Percentiles rank a stretch among this genome's conserved stretches.
Evolutionary conservation across 768 basidiomycete genomes (phyloP).

Genomic region (Naganishia vishniacii): DNA sequence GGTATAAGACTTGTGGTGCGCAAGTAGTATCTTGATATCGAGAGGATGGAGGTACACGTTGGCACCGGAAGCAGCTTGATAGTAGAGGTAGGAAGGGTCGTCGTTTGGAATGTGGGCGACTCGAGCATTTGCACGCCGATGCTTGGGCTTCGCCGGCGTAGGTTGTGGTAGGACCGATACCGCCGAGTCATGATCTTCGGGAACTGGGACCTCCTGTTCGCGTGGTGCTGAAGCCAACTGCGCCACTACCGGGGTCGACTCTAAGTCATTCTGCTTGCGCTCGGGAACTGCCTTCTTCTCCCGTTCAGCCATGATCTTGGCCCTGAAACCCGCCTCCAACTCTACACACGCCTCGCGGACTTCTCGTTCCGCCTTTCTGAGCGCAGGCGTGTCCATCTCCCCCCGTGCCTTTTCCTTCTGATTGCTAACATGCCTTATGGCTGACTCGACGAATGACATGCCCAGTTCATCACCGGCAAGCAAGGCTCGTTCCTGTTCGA

Average conservation of each 20-base stretch:
- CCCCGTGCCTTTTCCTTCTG: slow-evolving; percentile 69
- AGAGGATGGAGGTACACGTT: slow-evolving; percentile 91
- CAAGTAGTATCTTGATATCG: slow-evolving; percentile 84
- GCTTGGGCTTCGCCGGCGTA: slow-evolving; percentile 15
- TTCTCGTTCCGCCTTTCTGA: slow-evolving; percentile 63
- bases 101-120: slow-evolving; percentile 67
- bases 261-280: not conserved
- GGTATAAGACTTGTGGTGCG: slow-evolving; percentile 66
- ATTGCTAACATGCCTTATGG: slow-evolving; percentile 66
- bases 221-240: not conserved
- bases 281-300: not conserved
- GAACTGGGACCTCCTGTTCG: not conserved
- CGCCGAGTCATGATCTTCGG: not conserved
- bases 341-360: slow-evolving; percentile 49
- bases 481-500: slow-evolving; percentile 60
- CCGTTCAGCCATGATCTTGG: slow-evolving; percentile 27
- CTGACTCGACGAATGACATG: slow-evolving; percentile 70
- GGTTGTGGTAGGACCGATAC: slow-evolving; percentile 4
- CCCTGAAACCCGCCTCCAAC: slow-evolving; percentile 56
- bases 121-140: slow-evolving; percentile 10
- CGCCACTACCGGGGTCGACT: not conserved
- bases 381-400: slow-evolving; percentile 65
- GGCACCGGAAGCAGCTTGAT: slow-evolving; percentile 85
- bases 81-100: slow-evolving; percentile 88
- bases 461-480: slow-evolving; percentile 74